Conservation (phyloP, 1,139 yeast genomes). For the Spencermartinsiella ligniputridi region DNA sequence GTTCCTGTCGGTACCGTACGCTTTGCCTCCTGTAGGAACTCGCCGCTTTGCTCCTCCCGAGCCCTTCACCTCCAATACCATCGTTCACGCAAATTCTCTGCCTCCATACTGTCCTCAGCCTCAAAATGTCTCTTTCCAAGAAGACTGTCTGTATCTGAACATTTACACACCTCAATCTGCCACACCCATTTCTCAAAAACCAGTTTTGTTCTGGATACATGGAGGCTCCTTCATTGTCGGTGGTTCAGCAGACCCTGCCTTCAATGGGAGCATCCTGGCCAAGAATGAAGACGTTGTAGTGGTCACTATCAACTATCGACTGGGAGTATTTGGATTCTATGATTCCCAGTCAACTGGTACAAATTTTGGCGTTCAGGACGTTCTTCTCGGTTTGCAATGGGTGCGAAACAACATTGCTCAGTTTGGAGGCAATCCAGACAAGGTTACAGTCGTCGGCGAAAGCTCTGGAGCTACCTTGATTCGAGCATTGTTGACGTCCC, state of each 20-base stretch:
- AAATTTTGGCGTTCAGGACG: slow-evolving; percentile 36
- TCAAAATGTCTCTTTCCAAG: slow-evolving; percentile 10
- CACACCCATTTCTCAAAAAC: slow-evolving; percentile 12
- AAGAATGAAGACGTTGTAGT: slow-evolving; percentile 31
- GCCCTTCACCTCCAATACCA: background rate
- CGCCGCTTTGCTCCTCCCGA: slow-evolving; percentile 17
- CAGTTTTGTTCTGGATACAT: slow-evolving; percentile 38
- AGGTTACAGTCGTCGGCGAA: slow-evolving; percentile 36
- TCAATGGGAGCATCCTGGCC: slow-evolving; percentile 33
- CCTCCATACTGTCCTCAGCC: slow-evolving; percentile 27
- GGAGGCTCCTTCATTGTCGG: slow-evolving; percentile 38
- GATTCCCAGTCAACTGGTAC: slow-evolving; percentile 25
- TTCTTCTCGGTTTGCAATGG: slow-evolving; percentile 35
- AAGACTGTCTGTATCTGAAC: slow-evolving; percentile 29
- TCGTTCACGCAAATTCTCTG: slow-evolving; percentile 9
- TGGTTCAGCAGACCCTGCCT: slow-evolving; percentile 30
- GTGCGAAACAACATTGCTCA: slow-evolving; percentile 31
- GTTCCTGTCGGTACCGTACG: slow-evolving; percentile 23
- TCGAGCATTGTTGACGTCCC: slow-evolving; percentile 25
- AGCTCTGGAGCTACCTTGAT: slow-evolving; percentile 36
- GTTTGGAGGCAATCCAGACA: slow-evolving; percentile 36
- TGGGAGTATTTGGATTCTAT: slow-evolving; percentile 35
- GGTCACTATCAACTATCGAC: slow-evolving; percentile 37
- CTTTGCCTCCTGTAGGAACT: slow-evolving; percentile 23
- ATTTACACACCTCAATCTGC: slow-evolving; percentile 14